phyloP scores from a whole-genome alignment of 2,329 filamentous ascomycete genomes.

The Pseudofabraea citricarpa region DNA sequence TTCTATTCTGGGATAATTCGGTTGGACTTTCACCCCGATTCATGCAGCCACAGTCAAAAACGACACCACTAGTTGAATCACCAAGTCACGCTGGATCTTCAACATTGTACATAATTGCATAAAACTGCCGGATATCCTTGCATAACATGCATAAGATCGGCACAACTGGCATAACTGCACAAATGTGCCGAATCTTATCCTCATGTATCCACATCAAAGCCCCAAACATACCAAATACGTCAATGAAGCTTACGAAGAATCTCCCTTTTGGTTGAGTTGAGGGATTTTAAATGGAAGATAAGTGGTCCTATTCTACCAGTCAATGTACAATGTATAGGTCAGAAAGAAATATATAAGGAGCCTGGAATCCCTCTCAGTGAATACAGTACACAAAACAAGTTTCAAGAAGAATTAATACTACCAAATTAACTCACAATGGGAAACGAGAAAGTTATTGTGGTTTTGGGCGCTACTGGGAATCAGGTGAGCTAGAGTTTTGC shows the following conservation, averaged over 20 bases:
- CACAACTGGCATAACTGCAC: neutral
- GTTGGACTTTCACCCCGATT: too few species aligned
- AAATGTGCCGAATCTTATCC: neutral
- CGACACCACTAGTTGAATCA: too few species aligned
- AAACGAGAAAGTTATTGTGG: constrained; percentile 32
- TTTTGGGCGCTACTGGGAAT: constrained; percentile 54
- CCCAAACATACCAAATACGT: neutral
- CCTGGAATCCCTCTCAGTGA: neutral
- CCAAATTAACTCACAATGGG: neutral
- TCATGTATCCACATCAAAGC: neutral
- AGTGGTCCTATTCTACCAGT: neutral
- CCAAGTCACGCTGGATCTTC: too few species aligned
- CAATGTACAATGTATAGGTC: neutral
- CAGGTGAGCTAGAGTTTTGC: constrained; percentile 34
- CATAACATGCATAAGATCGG: neutral
- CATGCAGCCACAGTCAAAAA: too few species aligned
- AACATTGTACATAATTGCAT: too few species aligned
- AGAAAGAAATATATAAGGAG: neutral
- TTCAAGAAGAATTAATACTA: neutral
- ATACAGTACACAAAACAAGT: too few species aligned
- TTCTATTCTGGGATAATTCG: too few species aligned
- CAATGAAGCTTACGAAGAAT: neutral
- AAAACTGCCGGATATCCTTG: too few species aligned
- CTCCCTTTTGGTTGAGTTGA: neutral
- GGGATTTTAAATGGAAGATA: neutral